Conservation (phyloP, 1,284 basidiomycete genomes). For the Golubevia pallescens region DNA sequence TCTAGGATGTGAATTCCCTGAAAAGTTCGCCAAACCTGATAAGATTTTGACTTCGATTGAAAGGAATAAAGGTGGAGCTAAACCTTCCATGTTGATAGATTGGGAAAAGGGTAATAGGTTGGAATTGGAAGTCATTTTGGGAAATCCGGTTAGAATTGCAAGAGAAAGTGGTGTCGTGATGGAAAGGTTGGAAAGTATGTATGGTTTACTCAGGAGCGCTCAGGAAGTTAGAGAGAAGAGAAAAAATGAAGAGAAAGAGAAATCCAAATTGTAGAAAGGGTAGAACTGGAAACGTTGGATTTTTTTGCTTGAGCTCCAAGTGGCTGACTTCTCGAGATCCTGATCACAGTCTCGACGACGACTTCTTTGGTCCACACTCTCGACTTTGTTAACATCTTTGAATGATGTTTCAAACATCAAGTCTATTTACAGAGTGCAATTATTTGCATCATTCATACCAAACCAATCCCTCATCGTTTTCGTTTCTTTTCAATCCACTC, state of each 20-base stretch:
- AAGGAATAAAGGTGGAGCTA: constrained; percentile 61
- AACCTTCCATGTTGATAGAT: constrained; percentile 66
- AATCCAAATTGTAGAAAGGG: too few relatives aligned
- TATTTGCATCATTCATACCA: not conserved
- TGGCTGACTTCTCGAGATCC: too few relatives aligned
- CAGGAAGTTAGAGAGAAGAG: too few relatives aligned
- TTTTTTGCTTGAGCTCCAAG: too few relatives aligned
- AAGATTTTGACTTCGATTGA: constrained; percentile 64
- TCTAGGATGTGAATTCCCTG: constrained; percentile 60
- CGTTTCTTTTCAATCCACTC: not conserved
- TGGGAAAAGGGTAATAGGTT: constrained; percentile 64
- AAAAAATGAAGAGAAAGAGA: too few relatives aligned
- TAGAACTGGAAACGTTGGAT: too few relatives aligned
- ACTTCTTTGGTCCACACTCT: too few relatives aligned
- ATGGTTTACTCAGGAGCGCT: constrained; percentile 66
- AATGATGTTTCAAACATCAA: too few relatives aligned
- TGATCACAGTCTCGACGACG: too few relatives aligned
- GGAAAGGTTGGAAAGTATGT: constrained; percentile 65
- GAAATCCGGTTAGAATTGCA: constrained; percentile 62
- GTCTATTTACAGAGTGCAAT: too few relatives aligned
- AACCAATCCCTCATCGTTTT: not conserved
- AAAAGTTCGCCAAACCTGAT: constrained; percentile 63
- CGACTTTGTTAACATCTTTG: too few relatives aligned
- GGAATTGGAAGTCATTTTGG: constrained; percentile 66
- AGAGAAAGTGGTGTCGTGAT: constrained; percentile 62